Conservation (phyloP, 176 grass and related monocot species). For the Ensete ventricosum region DNA sequence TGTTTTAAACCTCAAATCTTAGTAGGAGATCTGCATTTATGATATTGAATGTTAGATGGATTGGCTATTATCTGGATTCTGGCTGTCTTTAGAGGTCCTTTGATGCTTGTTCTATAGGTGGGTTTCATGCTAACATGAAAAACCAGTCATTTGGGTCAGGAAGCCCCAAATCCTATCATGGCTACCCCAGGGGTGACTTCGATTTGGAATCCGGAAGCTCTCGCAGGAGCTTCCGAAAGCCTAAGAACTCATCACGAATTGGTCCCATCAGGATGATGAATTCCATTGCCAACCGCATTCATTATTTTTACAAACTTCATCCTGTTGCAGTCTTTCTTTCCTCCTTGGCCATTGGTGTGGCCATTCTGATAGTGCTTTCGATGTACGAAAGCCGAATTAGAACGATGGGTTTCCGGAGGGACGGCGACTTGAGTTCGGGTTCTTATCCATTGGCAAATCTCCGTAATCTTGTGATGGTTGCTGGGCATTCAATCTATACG, state of each 20-base stretch:
- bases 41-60: too few relatives aligned
- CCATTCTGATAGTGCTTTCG: constrained; percentile 51
- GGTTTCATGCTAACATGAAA: constrained; percentile 31
- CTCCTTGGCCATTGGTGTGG: constrained; percentile 53
- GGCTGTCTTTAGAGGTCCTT: too few relatives aligned
- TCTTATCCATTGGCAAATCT: constrained; percentile 48
- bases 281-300: constrained; percentile 27
- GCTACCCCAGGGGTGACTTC: constrained; percentile 59
- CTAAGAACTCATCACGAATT: constrained; percentile 37
- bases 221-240: constrained; percentile 41
- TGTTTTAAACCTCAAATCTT: too few relatives aligned
- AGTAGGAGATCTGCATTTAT: too few relatives aligned
- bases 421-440: constrained; percentile 11
- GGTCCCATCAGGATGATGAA: constrained; percentile 33
- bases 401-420: constrained; percentile 31
- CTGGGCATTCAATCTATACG: constrained; percentile 81
- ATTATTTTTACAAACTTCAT: constrained; percentile 59
- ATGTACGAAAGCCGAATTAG: constrained; percentile 63
- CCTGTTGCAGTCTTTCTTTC: constrained; percentile 55
- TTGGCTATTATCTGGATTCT: too few relatives aligned
- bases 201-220: constrained; percentile 58
- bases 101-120: too few relatives aligned
- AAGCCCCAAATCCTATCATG: constrained; percentile 64
- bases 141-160: constrained; percentile 60
- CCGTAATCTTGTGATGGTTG: constrained; percentile 76